These are phyloP conservation scores for Arxiozyma slooffiae DNA, from an alignment of 1,139 yeast species.

Conservation along the genomic window DNA sequence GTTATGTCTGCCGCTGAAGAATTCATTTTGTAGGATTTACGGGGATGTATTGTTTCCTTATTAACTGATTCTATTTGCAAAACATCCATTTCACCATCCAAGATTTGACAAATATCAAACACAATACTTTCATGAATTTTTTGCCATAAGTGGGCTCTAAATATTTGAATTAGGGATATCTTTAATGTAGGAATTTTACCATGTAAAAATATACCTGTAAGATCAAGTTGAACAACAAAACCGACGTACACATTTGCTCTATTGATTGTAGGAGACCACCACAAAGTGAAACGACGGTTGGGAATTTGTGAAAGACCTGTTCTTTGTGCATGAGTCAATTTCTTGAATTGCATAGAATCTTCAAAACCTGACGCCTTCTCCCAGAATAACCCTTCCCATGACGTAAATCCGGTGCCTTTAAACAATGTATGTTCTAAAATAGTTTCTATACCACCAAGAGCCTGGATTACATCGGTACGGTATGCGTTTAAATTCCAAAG, in stretches of 20 bases:
- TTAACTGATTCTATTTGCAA: slow-evolving; percentile 78
- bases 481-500: slow-evolving; percentile 90
- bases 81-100: slow-evolving; percentile 79
- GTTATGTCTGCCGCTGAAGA: slow-evolving; percentile 90
- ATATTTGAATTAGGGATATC: slow-evolving; percentile 89
- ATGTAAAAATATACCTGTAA: slow-evolving; percentile 93
- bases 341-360: slow-evolving; percentile 88
- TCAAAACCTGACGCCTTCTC: slow-evolving; percentile 95
- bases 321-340: slow-evolving; percentile 93
- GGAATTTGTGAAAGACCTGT: slow-evolving; percentile 97
- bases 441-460: slow-evolving; percentile 94
- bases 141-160: slow-evolving; percentile 98
- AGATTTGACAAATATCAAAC: slow-evolving; percentile 83
- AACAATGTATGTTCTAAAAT: slow-evolving; percentile 90
- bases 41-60: slow-evolving; percentile 89
- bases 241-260: slow-evolving; percentile 98
- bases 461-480: slow-evolving; percentile 92
- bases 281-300: slow-evolving; percentile 87
- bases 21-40: slow-evolving; percentile 95
- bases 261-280: slow-evolving; percentile 99
- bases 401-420: slow-evolving; percentile 93
- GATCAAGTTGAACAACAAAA: slow-evolving; percentile 86
- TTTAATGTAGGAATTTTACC: slow-evolving; percentile 97
- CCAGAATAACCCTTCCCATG: slow-evolving; percentile 99
- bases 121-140: slow-evolving; percentile 95